Conservation (phyloP, 73 alveolate genomes). For the Urostyla sp. region DNA sequence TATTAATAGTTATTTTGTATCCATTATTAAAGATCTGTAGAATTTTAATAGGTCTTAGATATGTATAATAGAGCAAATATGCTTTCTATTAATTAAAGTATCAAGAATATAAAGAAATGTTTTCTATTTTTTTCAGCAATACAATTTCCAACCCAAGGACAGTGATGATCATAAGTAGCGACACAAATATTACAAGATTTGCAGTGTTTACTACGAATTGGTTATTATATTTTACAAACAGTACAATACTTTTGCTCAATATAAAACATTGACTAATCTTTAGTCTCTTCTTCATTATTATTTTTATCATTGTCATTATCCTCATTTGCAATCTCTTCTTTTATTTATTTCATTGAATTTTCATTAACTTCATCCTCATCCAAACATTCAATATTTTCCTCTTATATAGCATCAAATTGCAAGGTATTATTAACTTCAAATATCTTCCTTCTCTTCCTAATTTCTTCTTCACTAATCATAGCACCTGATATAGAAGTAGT, state of each 20-base stretch:
- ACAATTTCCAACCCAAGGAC: constrained; percentile 96
- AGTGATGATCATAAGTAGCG: constrained; percentile 96
- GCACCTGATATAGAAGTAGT: neutral
- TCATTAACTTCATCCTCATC: neutral
- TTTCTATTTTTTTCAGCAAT: constrained; percentile 88
- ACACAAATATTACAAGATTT: constrained; percentile 90
- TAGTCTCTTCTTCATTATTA: neutral
- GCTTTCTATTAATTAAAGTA: constrained; percentile 20
- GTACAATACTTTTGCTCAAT: constrained; percentile 77
- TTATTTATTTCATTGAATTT: constrained; percentile 5
- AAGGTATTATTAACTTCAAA: neutral
- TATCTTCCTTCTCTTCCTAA: neutral
- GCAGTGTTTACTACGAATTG: constrained; percentile 89
- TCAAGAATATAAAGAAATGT: constrained; percentile 48
- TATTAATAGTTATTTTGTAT: neutral
- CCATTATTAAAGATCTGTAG: constrained; percentile 3
- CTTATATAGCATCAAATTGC: constrained; percentile 27
- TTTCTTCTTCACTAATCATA: constrained; percentile 11
- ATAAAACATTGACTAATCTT: constrained; percentile 12
- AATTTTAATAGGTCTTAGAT: neutral
- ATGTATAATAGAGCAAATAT: constrained; percentile 19
- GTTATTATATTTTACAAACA: constrained; percentile 77
- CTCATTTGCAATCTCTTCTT: constrained; percentile 23
- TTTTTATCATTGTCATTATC: neutral
- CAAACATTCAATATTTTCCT: constrained; percentile 15